Evolutionary conservation across 225 moss, liverwort and hornwort genomes (phyloP).

Genomic region (Straminergon stramineum): DNA sequence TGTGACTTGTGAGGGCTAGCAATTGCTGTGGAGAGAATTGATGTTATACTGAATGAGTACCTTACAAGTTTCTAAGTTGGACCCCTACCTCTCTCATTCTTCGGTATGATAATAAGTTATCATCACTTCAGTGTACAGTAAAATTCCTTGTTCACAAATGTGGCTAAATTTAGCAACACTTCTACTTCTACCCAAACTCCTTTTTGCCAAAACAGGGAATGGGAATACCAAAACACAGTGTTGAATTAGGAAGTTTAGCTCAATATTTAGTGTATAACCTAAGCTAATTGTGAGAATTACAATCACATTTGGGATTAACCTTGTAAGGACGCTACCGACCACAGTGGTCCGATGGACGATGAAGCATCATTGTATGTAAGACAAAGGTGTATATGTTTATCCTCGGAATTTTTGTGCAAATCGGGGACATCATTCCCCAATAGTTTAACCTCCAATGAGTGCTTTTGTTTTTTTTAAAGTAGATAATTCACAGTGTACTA

Average conservation of each 20-base stretch:
- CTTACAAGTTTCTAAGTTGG: too few species aligned
- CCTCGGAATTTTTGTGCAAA: too few species aligned
- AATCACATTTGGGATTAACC: neutral
- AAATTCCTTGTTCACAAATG: neutral
- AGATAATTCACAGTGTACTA: too few species aligned
- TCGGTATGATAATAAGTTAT: neutral
- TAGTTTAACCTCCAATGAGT: too few species aligned
- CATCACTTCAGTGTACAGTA: neutral
- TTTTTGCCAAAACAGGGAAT: rapidly evolving
- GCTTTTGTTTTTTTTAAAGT: too few species aligned
- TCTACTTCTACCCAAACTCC: too few species aligned
- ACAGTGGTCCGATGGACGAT: too few species aligned
- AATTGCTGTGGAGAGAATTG: neutral
- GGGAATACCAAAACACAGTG: neutral
- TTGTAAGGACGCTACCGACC: too few species aligned
- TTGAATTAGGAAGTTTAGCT: neutral
- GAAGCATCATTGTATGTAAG: too few species aligned
- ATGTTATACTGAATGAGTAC: neutral
- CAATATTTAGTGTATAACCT: neutral
- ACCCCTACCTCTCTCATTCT: neutral
- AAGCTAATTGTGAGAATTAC: neutral
- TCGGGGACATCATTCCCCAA: too few species aligned
- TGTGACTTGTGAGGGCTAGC: neutral
- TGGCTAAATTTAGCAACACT: neutral
- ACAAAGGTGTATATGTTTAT: too few species aligned